Conservation (phyloP, 2,329 filamentous ascomycete genomes). For the Sordariomycetes sp. region DNA sequence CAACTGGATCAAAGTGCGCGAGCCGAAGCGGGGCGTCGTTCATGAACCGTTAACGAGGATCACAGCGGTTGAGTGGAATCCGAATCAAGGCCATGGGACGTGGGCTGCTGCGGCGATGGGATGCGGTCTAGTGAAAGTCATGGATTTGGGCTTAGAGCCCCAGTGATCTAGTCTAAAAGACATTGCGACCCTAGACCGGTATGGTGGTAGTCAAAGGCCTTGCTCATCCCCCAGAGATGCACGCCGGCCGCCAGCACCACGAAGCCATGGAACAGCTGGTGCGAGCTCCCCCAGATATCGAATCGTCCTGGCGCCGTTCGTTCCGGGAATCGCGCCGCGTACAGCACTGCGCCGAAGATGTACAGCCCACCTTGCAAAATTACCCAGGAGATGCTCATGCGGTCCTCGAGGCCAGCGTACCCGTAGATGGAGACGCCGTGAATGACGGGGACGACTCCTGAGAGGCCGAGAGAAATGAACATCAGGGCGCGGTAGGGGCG, state of each 20-base stretch:
- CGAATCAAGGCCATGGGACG: constrained; percentile 53
- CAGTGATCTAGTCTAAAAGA: constrained; percentile 8
- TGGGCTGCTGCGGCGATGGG: constrained; percentile 61
- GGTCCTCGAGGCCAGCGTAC: constrained; percentile 51
- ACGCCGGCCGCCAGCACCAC: constrained; percentile 74
- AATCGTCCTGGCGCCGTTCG: constrained; percentile 67
- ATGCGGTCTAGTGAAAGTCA: constrained; percentile 56
- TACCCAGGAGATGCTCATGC: constrained; percentile 76
- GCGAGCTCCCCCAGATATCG: constrained; percentile 87
- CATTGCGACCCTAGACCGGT: constrained; percentile 45
- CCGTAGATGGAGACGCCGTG: constrained; percentile 68
- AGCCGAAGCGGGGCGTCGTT: constrained; percentile 32
- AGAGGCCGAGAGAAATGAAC: constrained; percentile 82
- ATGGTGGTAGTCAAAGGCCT: constrained; percentile 83
- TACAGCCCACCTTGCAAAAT: constrained; percentile 75
- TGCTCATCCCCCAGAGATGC: constrained; percentile 73
- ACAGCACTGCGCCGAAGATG: constrained; percentile 75
- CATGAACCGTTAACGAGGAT: constrained; percentile 56
- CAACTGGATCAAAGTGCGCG: constrained; percentile 11
- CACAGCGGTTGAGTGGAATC: constrained; percentile 58
- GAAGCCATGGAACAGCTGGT: constrained; percentile 91
- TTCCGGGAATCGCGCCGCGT: constrained; percentile 81
- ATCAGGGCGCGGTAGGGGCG: constrained; percentile 78
- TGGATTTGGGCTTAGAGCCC: constrained; percentile 49
- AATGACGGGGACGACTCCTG: constrained; percentile 72